Evolutionary conservation across 352 stramenopile species (phyloP).

Genomic region (Globisporangium emineosum): DNA sequence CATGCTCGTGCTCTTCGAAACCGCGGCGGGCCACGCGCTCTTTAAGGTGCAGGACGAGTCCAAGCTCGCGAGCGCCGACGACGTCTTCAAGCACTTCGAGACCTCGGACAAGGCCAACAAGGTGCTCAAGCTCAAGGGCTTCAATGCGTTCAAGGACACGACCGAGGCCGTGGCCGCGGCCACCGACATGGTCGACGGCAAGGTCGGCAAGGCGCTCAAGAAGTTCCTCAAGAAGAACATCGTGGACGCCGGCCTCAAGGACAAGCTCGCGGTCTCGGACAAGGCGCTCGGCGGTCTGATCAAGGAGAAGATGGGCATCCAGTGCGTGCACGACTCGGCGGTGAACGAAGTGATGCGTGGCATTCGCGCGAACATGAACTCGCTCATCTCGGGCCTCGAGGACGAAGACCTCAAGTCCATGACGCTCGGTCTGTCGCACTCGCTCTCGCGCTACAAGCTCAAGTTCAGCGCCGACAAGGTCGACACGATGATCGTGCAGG

Average conservation of each 20-base stretch:
- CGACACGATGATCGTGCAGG: constrained; percentile 99
- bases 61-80: constrained; percentile 88
- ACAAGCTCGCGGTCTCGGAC: constrained; percentile 97
- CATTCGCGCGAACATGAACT: constrained; percentile 95
- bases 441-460: constrained; percentile 98
- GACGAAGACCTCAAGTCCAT: constrained; percentile 94
- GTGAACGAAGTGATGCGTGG: constrained; percentile 97
- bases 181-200: constrained; percentile 97
- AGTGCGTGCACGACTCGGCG: constrained; percentile 89
- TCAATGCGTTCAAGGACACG: constrained; percentile 99
- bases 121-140: constrained; percentile 95
- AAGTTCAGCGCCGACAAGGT: constrained; percentile 99
- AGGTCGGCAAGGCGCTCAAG: constrained; percentile 96
- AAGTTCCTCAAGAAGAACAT: constrained; percentile 99
- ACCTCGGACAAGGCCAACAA: constrained; percentile 89
- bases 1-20: constrained; percentile 99
- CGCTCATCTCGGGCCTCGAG: constrained; percentile 89
- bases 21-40: constrained; percentile 97
- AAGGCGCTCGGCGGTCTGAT: constrained; percentile 95
- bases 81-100: constrained; percentile 92
- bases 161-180: constrained; percentile 97
- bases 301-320: constrained; percentile 98
- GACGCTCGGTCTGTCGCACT: constrained; percentile 98
- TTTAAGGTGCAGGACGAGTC: constrained; percentile 98
- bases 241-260: constrained; percentile 90